phyloP scores from a whole-genome alignment of 805 yeast species.

The Hanseniaspora hatyaiensis region DNA sequence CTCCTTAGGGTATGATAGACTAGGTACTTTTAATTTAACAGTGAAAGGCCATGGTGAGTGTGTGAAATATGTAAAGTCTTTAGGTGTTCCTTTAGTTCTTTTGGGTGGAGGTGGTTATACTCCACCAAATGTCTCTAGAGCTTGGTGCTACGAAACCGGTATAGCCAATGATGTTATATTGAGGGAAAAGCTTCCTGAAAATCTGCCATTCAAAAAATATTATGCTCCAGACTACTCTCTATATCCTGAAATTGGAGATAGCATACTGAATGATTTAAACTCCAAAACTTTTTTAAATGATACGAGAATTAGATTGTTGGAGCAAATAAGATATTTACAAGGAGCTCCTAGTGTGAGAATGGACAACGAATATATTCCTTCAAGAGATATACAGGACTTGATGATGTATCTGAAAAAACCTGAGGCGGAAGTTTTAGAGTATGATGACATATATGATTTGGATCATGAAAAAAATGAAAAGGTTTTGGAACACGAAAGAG shows the following conservation, averaged over 20 bases:
- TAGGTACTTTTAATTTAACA: conserved; percentile 90
- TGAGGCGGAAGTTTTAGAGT: conserved; percentile 30
- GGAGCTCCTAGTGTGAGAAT: conserved; percentile 93
- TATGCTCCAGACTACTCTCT: conserved; percentile 85
- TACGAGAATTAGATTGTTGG: conserved; percentile 61
- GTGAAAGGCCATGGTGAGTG: conserved; percentile 95
- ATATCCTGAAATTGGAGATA: conserved; percentile 43
- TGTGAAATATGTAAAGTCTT: conserved; percentile 72
- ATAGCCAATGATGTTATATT: conserved; percentile 67
- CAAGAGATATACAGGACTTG: conserved; percentile 26
- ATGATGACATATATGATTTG: conserved; percentile 22
- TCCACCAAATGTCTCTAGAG: conserved; percentile 87
- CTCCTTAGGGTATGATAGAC: conserved; percentile 85
- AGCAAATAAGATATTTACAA: conserved; percentile 66
- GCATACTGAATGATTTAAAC: conserved; percentile 59
- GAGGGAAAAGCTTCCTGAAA: conserved; percentile 62
- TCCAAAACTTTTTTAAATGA: conserved; percentile 71
- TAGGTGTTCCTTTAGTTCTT: conserved; percentile 82
- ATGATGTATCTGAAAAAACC: conserved; percentile 34
- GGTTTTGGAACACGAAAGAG: conserved; percentile 31
- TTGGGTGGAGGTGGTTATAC: conserved; percentile 99
- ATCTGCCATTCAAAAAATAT: conserved; percentile 64
- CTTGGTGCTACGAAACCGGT: conserved; percentile 92
- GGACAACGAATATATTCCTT: conserved; percentile 74
- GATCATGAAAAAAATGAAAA: conserved; percentile 26